Evolutionary conservation across 768 basidiomycete genomes (phyloP).

Genomic region (Daedaleopsis nitida): DNA sequence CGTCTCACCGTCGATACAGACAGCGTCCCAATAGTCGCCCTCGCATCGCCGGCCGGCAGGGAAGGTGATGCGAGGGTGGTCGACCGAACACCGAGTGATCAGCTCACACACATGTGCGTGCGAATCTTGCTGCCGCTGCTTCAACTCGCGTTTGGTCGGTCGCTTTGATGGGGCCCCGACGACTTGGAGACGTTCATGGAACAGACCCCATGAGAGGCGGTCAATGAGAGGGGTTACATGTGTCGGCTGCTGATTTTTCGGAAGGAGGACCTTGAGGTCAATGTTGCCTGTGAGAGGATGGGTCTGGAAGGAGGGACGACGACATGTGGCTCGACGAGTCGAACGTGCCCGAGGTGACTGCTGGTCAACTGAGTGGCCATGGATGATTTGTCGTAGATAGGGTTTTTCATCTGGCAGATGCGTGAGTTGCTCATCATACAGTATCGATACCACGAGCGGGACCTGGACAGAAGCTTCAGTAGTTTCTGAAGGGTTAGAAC

Average conservation of each 20-base stretch:
- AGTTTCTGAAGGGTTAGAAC: too few relatives aligned
- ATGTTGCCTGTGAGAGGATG: constrained; percentile 39
- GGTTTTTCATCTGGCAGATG: background rate
- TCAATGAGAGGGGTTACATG: constrained; percentile 68
- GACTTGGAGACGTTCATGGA: constrained; percentile 56
- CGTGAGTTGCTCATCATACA: background rate
- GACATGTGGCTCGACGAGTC: constrained; percentile 4
- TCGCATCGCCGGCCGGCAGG: constrained; percentile 4
- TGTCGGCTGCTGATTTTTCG: constrained; percentile 55
- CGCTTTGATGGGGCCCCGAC: constrained; percentile 47
- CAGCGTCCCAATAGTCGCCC: constrained; percentile 32
- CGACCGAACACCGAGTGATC: background rate
- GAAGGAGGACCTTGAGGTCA: constrained; percentile 58
- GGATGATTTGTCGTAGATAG: background rate
- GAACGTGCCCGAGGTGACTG: background rate
- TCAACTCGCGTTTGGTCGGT: constrained; percentile 1
- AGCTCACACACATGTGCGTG: constrained; percentile 2
- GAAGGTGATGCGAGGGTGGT: background rate
- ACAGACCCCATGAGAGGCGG: constrained; percentile 48
- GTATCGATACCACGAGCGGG: background rate
- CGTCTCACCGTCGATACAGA: constrained; percentile 43
- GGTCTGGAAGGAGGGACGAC: constrained; percentile 2
- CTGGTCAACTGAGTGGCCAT: background rate
- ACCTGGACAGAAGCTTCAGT: background rate
- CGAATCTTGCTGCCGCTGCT: constrained; percentile 4